A percentile compares a stretch with the other conserved stretches of the same genome.
Conservation (phyloP, 2,329 filamentous ascomycete genomes). For the Colletotrichum viniferum region DNA sequence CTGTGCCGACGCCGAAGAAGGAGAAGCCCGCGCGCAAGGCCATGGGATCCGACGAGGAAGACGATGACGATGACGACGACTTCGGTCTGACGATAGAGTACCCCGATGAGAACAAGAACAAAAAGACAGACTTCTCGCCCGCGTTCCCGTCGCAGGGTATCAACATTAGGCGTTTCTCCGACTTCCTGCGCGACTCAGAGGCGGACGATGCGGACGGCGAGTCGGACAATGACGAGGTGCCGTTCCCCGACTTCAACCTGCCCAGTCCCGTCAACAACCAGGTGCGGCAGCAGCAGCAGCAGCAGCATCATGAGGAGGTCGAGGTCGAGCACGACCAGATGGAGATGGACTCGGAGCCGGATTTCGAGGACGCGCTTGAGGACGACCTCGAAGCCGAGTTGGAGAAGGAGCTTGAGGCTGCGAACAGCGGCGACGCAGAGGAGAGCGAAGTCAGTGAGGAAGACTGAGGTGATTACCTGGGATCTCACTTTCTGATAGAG, state of each 20-base stretch:
- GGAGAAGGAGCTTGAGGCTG: conserved; percentile 54
- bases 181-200: conserved; percentile 53
- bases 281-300: conserved; percentile 27
- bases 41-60: conserved; percentile 53
- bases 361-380: conserved; percentile 46
- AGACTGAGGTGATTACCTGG: conserved; percentile 44
- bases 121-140: conserved; percentile 50
- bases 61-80: conserved; percentile 61
- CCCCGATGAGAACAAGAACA: conserved; percentile 47
- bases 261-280: conserved; percentile 56
- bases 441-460: conserved; percentile 73
- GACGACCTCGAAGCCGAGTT: conserved; percentile 62
- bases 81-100: conserved; percentile 65
- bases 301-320: conserved; percentile 27
- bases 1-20: conserved; percentile 22
- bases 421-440: conserved; percentile 50
- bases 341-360: conserved; percentile 29
- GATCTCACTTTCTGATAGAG: not conserved
- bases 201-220: conserved; percentile 53
- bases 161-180: conserved; percentile 54
- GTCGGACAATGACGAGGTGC: conserved; percentile 51
- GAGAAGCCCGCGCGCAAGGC: conserved; percentile 33
- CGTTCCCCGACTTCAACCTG: conserved; percentile 47
- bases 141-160: conserved; percentile 44
- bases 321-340: conserved; percentile 27